Base-by-base conservation (phyloP, 1,139 yeast species). In the Hyphopichia khmerensis region DNA sequence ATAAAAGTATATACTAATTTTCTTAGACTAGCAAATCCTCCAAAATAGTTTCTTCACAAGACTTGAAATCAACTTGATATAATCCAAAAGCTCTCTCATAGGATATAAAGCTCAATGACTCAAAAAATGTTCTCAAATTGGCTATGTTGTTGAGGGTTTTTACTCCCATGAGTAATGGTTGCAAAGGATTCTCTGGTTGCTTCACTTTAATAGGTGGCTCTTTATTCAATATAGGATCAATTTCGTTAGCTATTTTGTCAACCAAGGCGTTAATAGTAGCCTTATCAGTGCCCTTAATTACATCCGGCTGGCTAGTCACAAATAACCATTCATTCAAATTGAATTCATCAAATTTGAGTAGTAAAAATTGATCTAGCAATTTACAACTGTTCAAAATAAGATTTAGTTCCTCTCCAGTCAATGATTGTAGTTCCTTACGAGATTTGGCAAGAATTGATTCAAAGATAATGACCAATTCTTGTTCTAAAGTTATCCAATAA, bases 321-420 rank as follows among this genome's bases (percentile, higher is more conserved):
- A 89, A 93, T 1, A 91, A 68, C 98, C 98, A 93, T 54, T 88
- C 93, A 51, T 79, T 75, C 50, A 86, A 63, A 53, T 83, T 84
- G 62, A 93, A 91, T 42, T 89, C 96, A 56, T 90, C 97, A 41
- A 75, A 75, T 33, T 82, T 79, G 41, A 89, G 55, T 9, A 86
- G 69, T 19, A 91, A 60, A 21, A 90, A 59, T 35, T 86, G 75
- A 59, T 93, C 99, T 38, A 93, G 67, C 18, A 93, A 68, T 59
- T 90, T 91, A 55, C 90, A 84, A 0, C 84, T 86, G 43, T 78
- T 77, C 32, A 85, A 65, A 1, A 79, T 53, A 27, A 76, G 57
- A 26, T 61, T 58, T n/a, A 75, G 55, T 36, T 79, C 77, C 6
- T 75, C 68, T 2, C 62, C 61, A 4, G 62, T 54, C 37, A 66